Percentiles rank a stretch among this genome's conserved stretches.
phyloP scores from a whole-genome alignment of 129 eudicot species.

The Logfia minima region DNA sequence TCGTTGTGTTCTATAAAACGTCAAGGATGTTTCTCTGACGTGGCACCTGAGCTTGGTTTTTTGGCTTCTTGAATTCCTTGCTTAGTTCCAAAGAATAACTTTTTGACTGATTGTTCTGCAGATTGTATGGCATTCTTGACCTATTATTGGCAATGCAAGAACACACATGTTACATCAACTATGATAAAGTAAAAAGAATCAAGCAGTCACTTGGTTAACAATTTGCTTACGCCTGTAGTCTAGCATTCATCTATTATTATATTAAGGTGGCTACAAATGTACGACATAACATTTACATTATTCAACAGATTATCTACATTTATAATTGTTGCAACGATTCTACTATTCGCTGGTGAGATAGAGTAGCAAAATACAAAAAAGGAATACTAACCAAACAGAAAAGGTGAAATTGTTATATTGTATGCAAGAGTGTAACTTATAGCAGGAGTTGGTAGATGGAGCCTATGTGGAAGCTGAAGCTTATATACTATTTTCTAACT shows the following conservation, averaged over 20 bases:
- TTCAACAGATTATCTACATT: neutral
- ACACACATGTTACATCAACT: slow-evolving; percentile 16
- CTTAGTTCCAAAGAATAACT: slow-evolving; percentile 59
- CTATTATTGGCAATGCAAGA: slow-evolving; percentile 44
- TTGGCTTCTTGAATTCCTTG: slow-evolving; percentile 36
- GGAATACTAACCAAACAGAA: neutral
- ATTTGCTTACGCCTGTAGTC: neutral
- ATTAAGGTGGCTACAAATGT: neutral
- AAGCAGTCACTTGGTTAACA: neutral
- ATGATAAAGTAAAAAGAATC: neutral
- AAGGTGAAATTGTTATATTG: neutral
- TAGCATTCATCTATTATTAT: neutral
- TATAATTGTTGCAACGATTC: neutral
- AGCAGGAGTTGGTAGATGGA: too few relatives aligned
- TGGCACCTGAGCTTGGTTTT: slow-evolving; percentile 36
- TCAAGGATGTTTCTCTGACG: slow-evolving; percentile 46
- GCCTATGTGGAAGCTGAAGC: too few relatives aligned
- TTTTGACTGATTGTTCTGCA: slow-evolving; percentile 62
- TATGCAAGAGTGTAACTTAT: neutral
- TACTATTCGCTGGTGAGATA: neutral
- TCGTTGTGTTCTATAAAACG: neutral
- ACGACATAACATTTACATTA: neutral
- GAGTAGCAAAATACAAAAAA: neutral
- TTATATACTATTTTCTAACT: too few relatives aligned
- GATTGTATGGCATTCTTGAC: slow-evolving; percentile 55